Evolutionary conservation across 768 basidiomycete genomes (phyloP), one percentile per base, ranked within the genome.

Genomic region (Tulasnella sp.): DNA sequence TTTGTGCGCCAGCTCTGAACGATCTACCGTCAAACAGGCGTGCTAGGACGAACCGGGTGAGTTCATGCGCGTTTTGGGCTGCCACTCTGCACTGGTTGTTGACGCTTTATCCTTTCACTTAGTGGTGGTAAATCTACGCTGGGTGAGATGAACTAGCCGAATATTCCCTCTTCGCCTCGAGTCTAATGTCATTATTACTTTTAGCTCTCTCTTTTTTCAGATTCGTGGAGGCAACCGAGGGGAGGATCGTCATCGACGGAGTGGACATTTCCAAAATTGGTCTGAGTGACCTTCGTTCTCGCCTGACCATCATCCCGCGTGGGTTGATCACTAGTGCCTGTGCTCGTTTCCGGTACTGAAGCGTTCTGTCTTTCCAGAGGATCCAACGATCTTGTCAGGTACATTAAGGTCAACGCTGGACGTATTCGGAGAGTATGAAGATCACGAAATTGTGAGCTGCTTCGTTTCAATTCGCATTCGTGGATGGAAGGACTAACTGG

Each of bases 351-450:
- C 14, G 5, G 31, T 34, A 12, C 42, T 68, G 52, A 52, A 1
- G 22, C 1, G 0, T 2, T 29, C 45, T 31, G 69, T 29, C 34
- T 74, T 12, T 31, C 37, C 83, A 91, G 93, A 96, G 90, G 94
- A 96, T 80, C 95, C 94, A 0, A 92, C 91, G 0, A 93, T 97
- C 78, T 82, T 96, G 79, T 93, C 92, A 77, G 94, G 94, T 11
- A 93, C 89, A 8, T 77, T 96, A 22, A 88, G 93, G 40, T 90
- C 91, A 0, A 91, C 93, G 0, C 84, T 96, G 12, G 94, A 96
- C 78, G 91, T 96, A 12, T 96, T 96, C 79, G 86, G 90, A 25
- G 93, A 96, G 81, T 96, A 95, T 76, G 85, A 92, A 76, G 94
- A 96, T 80, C 86, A 86, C 0, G 92, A 94, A 76, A 93, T 96